These are phyloP conservation scores for Tremella fuciformis DNA, from an alignment of 768 basidiomycete genomes.

Conservation along the genomic window DNA sequence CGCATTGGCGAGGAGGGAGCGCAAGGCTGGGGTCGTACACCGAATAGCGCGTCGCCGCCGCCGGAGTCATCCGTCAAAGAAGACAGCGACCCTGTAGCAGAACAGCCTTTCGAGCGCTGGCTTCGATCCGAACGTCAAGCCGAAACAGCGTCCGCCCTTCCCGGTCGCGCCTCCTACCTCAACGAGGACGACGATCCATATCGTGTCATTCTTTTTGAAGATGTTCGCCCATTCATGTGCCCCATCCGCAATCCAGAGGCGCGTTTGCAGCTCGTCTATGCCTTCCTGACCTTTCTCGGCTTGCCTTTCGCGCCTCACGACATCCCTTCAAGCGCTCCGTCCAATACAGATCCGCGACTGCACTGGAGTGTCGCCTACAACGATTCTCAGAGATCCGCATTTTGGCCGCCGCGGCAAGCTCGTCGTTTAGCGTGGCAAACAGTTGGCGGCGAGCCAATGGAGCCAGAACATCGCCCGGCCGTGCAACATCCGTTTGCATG, in stretches of 20 bases:
- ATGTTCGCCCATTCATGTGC: slow-evolving; percentile 52
- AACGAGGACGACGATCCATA: slow-evolving; percentile 53
- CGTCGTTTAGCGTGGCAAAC: slow-evolving; percentile 33
- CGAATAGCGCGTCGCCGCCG: background rate
- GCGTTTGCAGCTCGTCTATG: slow-evolving; percentile 50
- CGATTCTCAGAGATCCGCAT: slow-evolving; percentile 11
- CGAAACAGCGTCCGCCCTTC: slow-evolving; percentile 15
- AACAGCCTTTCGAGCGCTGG: slow-evolving; percentile 48
- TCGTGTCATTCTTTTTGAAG: slow-evolving; percentile 52
- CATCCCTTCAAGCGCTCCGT: slow-evolving; percentile 44
- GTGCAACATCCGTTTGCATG: slow-evolving; percentile 37
- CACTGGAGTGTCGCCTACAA: slow-evolving; percentile 24
- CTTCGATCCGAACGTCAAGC: slow-evolving; percentile 34
- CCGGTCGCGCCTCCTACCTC: slow-evolving; percentile 40
- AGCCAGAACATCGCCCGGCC: slow-evolving; percentile 35
- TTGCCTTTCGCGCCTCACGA: slow-evolving; percentile 51
- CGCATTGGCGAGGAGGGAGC: slow-evolving; percentile 52
- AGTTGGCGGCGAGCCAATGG: slow-evolving; percentile 50
- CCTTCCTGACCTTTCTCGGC: slow-evolving; percentile 52
- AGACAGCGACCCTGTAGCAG: too few relatives aligned
- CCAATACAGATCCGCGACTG: slow-evolving; percentile 50
- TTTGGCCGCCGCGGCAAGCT: slow-evolving; percentile 31
- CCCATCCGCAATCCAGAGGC: slow-evolving; percentile 41
- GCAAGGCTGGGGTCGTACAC: slow-evolving; percentile 43
- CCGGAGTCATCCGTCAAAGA: background rate